Evolutionary conservation across 2,329 filamentous ascomycete genomes (phyloP).

Genomic region (Stagonosporopsis chrysanthemi): DNA sequence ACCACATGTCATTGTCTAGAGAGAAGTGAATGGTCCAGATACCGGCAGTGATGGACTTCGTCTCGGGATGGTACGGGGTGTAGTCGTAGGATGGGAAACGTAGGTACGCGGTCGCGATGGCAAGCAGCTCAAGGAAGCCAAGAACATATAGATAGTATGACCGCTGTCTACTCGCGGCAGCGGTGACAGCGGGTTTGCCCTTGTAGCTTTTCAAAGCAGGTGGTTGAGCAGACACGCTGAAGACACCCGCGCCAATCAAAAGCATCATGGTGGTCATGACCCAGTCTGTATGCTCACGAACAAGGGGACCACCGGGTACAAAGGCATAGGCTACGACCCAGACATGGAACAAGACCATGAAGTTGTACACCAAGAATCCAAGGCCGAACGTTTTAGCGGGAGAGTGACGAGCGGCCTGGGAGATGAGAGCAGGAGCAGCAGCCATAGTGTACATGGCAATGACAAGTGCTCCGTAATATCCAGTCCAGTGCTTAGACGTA

Average conservation of each 20-base stretch:
- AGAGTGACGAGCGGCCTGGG: slow-evolving; percentile 76
- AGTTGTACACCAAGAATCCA: slow-evolving; percentile 90
- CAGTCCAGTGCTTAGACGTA: slow-evolving; percentile 80
- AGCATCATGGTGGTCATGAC: slow-evolving; percentile 89
- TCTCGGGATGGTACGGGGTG: slow-evolving; percentile 84
- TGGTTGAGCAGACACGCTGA: slow-evolving; percentile 67
- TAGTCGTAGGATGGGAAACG: slow-evolving; percentile 95
- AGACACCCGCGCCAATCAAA: slow-evolving; percentile 83
- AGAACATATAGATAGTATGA: slow-evolving; percentile 77
- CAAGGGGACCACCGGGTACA: slow-evolving; percentile 89
- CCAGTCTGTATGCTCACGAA: slow-evolving; percentile 95
- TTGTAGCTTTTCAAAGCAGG: slow-evolving; percentile 50
- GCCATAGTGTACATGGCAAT: slow-evolving; percentile 84
- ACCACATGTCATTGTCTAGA: slow-evolving; percentile 99
- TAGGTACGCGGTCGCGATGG: slow-evolving; percentile 81
- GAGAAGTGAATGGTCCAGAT: slow-evolving; percentile 99
- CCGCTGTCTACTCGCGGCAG: slow-evolving; percentile 61
- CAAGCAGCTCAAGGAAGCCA: slow-evolving; percentile 78
- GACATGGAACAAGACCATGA: slow-evolving; percentile 95
- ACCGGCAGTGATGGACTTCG: slow-evolving; percentile 88
- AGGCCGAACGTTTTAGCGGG: slow-evolving; percentile 84
- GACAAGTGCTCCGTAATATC: slow-evolving; percentile 82
- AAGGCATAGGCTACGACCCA: slow-evolving; percentile 99
- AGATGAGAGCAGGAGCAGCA: slow-evolving; percentile 76
- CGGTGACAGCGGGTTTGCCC: slow-evolving; percentile 56